Percentiles rank a stretch among this genome's conserved stretches.
These are phyloP conservation scores for Aegle marmelos DNA, from an alignment of 345 rosid species.

Conservation along the genomic window DNA sequence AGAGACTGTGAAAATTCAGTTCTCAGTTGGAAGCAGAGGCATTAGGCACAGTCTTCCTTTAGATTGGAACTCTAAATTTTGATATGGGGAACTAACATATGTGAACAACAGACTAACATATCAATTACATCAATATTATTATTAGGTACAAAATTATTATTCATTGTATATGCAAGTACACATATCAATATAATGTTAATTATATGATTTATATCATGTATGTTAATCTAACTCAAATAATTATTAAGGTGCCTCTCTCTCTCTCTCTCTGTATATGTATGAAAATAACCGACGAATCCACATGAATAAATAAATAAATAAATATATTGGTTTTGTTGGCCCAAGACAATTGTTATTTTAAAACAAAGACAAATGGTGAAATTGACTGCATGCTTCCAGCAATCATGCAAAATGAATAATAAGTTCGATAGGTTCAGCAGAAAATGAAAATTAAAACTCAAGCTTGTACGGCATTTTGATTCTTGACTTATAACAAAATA, in stretches of 20 bases:
- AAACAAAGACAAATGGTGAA: neutral
- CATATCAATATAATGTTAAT: no score
- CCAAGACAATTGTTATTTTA: neutral
- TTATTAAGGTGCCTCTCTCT: no score
- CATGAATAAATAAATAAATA: no score
- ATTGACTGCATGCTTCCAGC: neutral
- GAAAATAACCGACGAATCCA: neutral
- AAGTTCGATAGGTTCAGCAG: neutral
- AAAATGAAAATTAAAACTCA: neutral
- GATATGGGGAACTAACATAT: no score
- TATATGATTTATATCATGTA: no score
- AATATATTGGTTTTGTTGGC: neutral
- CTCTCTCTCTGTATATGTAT: no score
- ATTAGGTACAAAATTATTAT: no score
- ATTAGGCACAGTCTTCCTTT: neutral
- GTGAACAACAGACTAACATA: no score
- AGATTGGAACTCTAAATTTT: neutral
- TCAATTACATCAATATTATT: no score
- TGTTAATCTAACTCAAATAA: no score
- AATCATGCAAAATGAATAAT: neutral
- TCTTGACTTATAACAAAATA: neutral
- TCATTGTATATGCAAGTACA: no score
- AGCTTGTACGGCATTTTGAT: neutral
- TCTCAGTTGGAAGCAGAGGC: neutral
- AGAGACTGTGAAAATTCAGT: neutral